Conservation (phyloP, 305 asterid genomes). For the Galium porrigens region DNA sequence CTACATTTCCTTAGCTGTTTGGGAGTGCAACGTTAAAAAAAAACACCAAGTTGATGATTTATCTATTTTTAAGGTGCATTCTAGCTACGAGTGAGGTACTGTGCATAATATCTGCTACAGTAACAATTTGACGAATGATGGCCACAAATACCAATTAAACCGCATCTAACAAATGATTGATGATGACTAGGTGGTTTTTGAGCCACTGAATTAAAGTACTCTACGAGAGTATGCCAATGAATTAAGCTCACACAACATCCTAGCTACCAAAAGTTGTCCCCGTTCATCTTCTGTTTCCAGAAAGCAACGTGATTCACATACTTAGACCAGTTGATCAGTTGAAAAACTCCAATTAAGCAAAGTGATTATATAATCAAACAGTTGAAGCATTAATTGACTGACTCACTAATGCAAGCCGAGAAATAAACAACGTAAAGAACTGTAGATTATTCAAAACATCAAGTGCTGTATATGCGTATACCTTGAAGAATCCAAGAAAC, state of each 20-base stretch:
- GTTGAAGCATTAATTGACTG: too few relatives aligned
- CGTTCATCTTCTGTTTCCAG: not conserved
- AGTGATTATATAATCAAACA: not conserved
- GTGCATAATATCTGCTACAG: not conserved
- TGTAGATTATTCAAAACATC: not conserved
- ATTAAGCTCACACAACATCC: not conserved
- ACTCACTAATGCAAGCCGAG: not conserved
- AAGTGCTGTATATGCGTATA: too few relatives aligned
- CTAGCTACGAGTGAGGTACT: too few relatives aligned
- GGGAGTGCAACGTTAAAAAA: too few relatives aligned
- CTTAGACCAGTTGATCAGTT: too few relatives aligned
- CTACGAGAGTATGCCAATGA: not conserved
- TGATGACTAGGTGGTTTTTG: not conserved
- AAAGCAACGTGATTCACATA: too few relatives aligned
- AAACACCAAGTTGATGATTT: not conserved
- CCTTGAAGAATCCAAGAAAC: not conserved
- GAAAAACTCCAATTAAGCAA: too few relatives aligned
- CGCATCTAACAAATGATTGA: not conserved
- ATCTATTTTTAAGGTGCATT: too few relatives aligned
- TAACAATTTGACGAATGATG: not conserved
- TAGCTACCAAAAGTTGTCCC: not conserved
- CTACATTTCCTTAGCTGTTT: too few relatives aligned
- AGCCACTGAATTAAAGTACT: not conserved
- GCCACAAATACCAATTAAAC: not conserved
- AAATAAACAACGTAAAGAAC: not conserved